A percentile compares a stretch with the other conserved stretches of the same genome.
phyloP scores from a whole-genome alignment of 2,329 filamentous ascomycete genomes.

The Cladorrhinum sp. region DNA sequence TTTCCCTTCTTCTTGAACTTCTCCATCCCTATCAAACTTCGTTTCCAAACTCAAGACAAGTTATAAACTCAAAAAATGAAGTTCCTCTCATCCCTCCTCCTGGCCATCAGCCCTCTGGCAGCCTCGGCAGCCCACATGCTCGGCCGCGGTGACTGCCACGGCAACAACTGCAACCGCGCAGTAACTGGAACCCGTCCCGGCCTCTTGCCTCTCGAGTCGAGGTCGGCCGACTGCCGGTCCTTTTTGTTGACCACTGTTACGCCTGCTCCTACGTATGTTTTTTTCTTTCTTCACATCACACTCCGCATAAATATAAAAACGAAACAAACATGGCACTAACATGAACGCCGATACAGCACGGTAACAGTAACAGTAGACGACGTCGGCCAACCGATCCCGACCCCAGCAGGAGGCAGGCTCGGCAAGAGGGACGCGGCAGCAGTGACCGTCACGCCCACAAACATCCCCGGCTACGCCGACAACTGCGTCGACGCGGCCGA shows the following conservation, averaged over 20 bases:
- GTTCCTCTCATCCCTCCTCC: slow-evolving; percentile 38
- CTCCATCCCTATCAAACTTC: not conserved
- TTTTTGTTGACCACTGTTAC: slow-evolving; percentile 41
- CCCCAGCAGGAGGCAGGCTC: slow-evolving; percentile 23
- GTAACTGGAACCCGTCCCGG: slow-evolving; percentile 43
- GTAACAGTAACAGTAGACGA: slow-evolving; percentile 38
- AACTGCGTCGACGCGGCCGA: slow-evolving; percentile 34
- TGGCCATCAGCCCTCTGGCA: slow-evolving; percentile 37
- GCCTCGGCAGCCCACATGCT: slow-evolving; percentile 36
- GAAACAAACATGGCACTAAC: not conserved
- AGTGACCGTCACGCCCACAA: slow-evolving; percentile 33
- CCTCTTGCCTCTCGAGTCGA: slow-evolving; percentile 34
- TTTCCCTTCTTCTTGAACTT: not conserved
- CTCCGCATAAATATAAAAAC: not conserved
- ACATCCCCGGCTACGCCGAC: slow-evolving; percentile 41
- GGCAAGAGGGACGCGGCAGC: slow-evolving; percentile 31
- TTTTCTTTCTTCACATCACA: not conserved
- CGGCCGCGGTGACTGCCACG: slow-evolving; percentile 34
- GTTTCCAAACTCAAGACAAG: slow-evolving; percentile 16
- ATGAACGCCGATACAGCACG: slow-evolving; percentile 34
- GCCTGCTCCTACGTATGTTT: slow-evolving; percentile 39
- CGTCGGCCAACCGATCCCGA: slow-evolving; percentile 11
- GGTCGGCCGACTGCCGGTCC: slow-evolving; percentile 41
- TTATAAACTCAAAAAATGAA: slow-evolving; percentile 36
- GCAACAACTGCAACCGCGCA: slow-evolving; percentile 47